phyloP scores from a whole-genome alignment of 305 asterid species.

The Fraxinus baroniana region DNA sequence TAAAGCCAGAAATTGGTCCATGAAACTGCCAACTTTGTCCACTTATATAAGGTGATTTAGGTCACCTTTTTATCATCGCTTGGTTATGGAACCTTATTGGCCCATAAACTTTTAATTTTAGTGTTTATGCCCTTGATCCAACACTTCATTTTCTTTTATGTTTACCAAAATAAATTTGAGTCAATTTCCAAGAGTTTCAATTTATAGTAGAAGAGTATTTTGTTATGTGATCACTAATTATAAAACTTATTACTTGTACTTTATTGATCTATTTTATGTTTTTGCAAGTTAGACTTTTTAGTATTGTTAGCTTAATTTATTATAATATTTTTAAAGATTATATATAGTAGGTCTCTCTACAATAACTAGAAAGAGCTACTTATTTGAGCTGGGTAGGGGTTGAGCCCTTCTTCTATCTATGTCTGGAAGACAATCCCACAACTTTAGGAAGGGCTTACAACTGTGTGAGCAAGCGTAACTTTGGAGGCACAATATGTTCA shows the following conservation, averaged over 20 bases:
- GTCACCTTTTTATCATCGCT: background rate
- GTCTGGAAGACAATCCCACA: background rate
- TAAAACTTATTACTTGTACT: background rate
- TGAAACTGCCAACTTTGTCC: background rate
- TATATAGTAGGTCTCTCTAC: background rate
- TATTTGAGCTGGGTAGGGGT: background rate
- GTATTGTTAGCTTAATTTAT: background rate
- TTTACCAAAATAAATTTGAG: background rate
- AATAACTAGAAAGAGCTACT: background rate
- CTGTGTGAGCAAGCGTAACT: background rate
- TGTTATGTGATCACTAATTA: background rate
- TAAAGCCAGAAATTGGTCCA: background rate
- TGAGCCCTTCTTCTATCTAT: background rate
- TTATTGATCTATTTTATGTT: background rate
- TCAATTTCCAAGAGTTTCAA: background rate
- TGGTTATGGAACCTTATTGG: background rate
- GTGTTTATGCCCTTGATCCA: background rate
- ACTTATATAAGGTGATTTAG: background rate
- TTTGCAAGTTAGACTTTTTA: background rate
- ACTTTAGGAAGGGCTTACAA: background rate
- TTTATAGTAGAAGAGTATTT: background rate
- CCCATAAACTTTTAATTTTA: background rate
- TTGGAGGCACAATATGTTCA: background rate
- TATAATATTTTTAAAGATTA: background rate
- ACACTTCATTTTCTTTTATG: background rate